Conservation (phyloP, 225 moss, liverwort and hornwort genomes). For the Bryum argenteum region DNA sequence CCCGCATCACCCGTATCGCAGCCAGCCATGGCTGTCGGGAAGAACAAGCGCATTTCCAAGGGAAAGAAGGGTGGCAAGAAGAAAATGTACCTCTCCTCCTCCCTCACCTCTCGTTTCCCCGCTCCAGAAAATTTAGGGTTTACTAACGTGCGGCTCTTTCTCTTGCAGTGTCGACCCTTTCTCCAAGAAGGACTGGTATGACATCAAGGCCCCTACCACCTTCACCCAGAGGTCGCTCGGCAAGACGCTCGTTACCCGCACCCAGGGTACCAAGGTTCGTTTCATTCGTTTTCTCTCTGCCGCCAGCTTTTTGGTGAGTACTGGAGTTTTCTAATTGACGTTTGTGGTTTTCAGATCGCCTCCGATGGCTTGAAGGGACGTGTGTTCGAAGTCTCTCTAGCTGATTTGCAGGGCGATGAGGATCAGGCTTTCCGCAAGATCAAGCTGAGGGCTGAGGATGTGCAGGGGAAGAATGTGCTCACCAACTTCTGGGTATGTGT, state of each 20-base stretch:
- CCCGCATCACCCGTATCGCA: background rate
- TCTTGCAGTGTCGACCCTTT: constrained; percentile 55
- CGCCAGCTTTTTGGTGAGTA: background rate
- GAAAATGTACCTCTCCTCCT: constrained; percentile 32
- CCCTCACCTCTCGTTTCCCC: background rate
- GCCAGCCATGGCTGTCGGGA: constrained; percentile 58
- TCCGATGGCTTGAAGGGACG: constrained; percentile 89
- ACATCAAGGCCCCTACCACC: constrained; percentile 61
- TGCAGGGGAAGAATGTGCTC: constrained; percentile 82
- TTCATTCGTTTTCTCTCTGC: background rate
- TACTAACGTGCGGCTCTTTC: background rate
- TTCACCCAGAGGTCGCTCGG: constrained; percentile 64
- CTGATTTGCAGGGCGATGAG: constrained; percentile 81
- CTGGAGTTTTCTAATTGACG: background rate
- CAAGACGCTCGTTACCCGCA: constrained; percentile 65
- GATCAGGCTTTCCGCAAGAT: constrained; percentile 92
- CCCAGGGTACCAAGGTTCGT: constrained; percentile 58
- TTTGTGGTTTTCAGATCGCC: constrained; percentile 57
- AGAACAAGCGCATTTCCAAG: constrained; percentile 62
- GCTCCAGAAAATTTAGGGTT: background rate
- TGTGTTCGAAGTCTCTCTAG: constrained; percentile 85
- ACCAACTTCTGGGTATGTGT: constrained; percentile 79
- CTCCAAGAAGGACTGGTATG: constrained; percentile 73
- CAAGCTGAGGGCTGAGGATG: constrained; percentile 86
- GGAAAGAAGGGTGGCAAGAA: constrained; percentile 64